Percentiles rank a stretch among this genome's conserved stretches.
phyloP scores from a whole-genome alignment of 2,329 filamentous ascomycete genomes.

The Chlorencoelia australis region DNA sequence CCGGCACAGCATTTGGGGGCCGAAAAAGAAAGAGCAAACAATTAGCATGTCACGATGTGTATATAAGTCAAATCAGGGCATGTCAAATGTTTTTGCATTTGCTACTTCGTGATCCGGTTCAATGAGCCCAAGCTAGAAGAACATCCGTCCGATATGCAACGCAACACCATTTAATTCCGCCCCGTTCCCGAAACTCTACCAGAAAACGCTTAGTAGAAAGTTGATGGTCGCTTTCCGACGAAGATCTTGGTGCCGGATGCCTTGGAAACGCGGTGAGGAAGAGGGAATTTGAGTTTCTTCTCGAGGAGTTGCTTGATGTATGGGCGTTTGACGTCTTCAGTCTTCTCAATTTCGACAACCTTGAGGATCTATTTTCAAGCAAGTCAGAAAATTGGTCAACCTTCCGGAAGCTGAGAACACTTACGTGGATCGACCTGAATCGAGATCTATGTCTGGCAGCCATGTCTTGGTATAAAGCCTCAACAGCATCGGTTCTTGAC shows the following conservation, averaged over 20 bases:
- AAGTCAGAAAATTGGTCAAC: conserved; percentile 7
- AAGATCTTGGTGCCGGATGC: conserved; percentile 82
- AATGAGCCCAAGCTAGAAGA: conserved; percentile 27
- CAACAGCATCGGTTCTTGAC: conserved; percentile 88
- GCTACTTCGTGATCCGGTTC: conserved; percentile 23
- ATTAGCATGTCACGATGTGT: no score
- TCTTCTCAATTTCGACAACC: conserved; percentile 94
- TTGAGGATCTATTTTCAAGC: conserved; percentile 68
- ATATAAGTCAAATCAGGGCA: no score
- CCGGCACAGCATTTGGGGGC: no score
- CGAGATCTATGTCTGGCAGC: conserved; percentile 95
- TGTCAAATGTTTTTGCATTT: conserved; percentile 20
- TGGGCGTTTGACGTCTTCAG: conserved; percentile 87
- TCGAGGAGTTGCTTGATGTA: conserved; percentile 98
- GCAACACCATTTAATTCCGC: conserved; percentile 21
- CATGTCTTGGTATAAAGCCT: conserved; percentile 99
- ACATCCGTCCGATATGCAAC: conserved; percentile 27
- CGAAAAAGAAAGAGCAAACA: no score
- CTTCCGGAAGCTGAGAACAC: conserved; percentile 30
- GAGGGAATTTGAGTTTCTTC: conserved; percentile 96
- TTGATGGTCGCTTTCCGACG: conserved; percentile 84
- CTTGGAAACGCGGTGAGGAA: conserved; percentile 90
- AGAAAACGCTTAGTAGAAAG: conserved; percentile 63
- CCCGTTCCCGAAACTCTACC: conserved; percentile 18
- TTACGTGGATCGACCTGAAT: conserved; percentile 97